A percentile compares a stretch with the other conserved stretches of the same genome.
Conservation (phyloP, 768 basidiomycete species). For the Agaricus bisporus region DNA sequence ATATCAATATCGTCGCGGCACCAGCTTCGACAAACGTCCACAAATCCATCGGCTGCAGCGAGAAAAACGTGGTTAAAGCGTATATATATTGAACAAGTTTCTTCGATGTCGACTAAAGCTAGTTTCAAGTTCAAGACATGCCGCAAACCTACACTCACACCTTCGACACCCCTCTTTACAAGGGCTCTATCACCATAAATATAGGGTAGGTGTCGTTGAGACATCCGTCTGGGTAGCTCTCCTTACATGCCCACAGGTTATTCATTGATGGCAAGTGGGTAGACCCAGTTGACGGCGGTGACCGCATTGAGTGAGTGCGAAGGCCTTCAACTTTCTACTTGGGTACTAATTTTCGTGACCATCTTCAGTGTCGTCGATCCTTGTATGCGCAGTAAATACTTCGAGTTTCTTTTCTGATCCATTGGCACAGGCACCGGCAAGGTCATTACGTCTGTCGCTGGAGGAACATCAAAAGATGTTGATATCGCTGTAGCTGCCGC, state of each 20-base stretch:
- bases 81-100: no score
- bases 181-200: constrained; percentile 15
- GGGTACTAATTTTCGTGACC: neutral
- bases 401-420: neutral
- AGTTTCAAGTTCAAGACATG: no score
- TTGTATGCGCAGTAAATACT: constrained; percentile 19
- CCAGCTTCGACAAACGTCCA: no score
- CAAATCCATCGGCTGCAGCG: no score
- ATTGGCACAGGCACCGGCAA: constrained; percentile 51
- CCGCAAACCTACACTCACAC: constrained; percentile 16
- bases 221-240: constrained; percentile 11
- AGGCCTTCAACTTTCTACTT: neutral
- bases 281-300: constrained; percentile 42
- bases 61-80: no score
- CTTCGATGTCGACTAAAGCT: no score
- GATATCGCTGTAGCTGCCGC: constrained; percentile 71
- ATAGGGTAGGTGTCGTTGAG: constrained; percentile 13
- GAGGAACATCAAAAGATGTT: constrained; percentile 64
- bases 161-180: constrained; percentile 17
- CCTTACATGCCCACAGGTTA: constrained; percentile 31
- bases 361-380: constrained; percentile 53
- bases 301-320: constrained; percentile 58
- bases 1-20: no score
- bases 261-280: constrained; percentile 69
- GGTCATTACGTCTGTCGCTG: constrained; percentile 47